Conservation (phyloP, 1,284 basidiomycete genomes). For the Austropuccinia psidii region DNA sequence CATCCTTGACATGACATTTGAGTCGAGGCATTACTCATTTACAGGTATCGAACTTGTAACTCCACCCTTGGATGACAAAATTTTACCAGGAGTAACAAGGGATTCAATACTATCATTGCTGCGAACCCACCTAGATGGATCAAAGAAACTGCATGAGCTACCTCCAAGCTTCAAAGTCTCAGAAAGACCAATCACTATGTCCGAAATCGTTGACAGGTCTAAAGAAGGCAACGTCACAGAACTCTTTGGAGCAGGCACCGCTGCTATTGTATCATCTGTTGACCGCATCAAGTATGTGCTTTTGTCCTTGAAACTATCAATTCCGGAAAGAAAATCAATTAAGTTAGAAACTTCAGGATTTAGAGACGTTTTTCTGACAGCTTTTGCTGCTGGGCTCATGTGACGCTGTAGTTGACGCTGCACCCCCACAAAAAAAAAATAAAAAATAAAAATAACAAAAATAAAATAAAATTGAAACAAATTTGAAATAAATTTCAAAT, state of each 20-base stretch:
- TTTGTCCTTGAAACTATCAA: too few species aligned
- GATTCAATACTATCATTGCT: constrained; percentile 81
- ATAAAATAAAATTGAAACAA: too few species aligned
- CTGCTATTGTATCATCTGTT: constrained; percentile 54
- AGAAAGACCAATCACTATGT: constrained; percentile 82
- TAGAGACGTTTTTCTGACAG: too few species aligned
- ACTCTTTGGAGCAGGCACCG: constrained; percentile 89
- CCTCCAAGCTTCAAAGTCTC: constrained; percentile 62
- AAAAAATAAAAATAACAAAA: too few species aligned
- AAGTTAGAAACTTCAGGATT: too few species aligned
- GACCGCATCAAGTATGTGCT: constrained; percentile 17
- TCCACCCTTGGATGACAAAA: constrained; percentile 86
- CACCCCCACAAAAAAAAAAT: too few species aligned
- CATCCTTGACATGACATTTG: too few species aligned
- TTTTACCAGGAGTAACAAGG: constrained; percentile 91
- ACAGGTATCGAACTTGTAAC: constrained; percentile 71
- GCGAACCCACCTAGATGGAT: constrained; percentile 61
- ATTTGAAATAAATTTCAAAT: too few species aligned
- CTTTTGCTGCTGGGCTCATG: too few species aligned
- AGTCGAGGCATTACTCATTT: not conserved
- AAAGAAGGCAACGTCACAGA: constrained; percentile 68
- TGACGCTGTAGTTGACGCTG: too few species aligned
- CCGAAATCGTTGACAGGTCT: constrained; percentile 69
- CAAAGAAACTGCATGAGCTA: constrained; percentile 56
- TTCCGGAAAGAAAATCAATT: too few species aligned